Base-by-base conservation (phyloP, 495 filamentous ascomycete species). In the Tuber aestivum region DNA sequence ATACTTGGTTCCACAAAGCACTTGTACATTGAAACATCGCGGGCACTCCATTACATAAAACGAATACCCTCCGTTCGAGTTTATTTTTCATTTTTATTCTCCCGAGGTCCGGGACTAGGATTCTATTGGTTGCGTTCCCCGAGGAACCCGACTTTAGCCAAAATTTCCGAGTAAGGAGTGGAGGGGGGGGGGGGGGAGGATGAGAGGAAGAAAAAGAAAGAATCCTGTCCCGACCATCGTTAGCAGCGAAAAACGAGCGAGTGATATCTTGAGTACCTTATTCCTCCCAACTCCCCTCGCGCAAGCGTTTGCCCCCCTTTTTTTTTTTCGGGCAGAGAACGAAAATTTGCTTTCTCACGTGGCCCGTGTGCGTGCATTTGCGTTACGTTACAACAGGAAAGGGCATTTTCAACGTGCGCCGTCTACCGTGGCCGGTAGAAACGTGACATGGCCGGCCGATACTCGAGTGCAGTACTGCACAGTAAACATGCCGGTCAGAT, bases 1-100 rank as follows among this genome's bases (percentile, higher is more conserved):
- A 65, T 65, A 65, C 56, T 12, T 65, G 56, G 56, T 65, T 27
- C 56, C 56, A 65, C 27, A 65, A 65, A 65, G 56, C 27, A 35
- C 56, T 65, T 65, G 27, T 65, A 16, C 20, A 65, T 65, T 65
- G 56, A 65, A 65, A 65, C 56, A 65, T 65, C 14, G 27, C 27
- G 27, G 56, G 14, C 32, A 18, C 56, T 65, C 56, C n/a, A 65
- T 65, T 65, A 65, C 56, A 65, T 65, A 65, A 65, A 65, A 65
- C 56, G 27, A 65, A 65, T 65, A 8, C 56, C 27, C 56, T 32
- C 14, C 27, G 18, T 65, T 35, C 56, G 56, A 65, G 56, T 1
- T 18, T 16, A 35, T 35, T 35, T 35, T 35, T 65, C 32, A 35
- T 6, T 35, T 35, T 6, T n/a, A 0, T n/a, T n/a, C n/a, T n/a